Base-by-base conservation (phyloP, 2,329 filamentous ascomycete genomes). In the Penicillium sp. region DNA sequence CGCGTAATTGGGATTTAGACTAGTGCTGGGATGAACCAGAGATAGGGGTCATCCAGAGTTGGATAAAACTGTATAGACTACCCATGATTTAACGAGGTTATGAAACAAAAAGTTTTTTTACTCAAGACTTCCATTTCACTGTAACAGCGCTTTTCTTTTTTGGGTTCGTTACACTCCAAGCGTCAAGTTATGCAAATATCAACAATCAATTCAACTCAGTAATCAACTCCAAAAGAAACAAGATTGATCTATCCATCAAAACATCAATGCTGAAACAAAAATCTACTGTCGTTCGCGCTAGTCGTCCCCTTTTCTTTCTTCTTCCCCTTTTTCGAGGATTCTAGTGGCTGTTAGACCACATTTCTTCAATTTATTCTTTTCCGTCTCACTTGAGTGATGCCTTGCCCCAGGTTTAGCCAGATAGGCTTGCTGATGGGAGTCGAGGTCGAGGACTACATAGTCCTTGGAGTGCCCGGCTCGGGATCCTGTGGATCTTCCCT, bases 81-180 rank as follows among this genome's bases (percentile, higher is more conserved):
- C 16, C 49, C 38, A 56, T 38, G 53, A 56, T 43, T 46, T 53
- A 38, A 56, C 24, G 53, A 56, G 41, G 33, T 52, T 53, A 56
- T 49, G 47, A 56, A 47, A 43, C 44, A 23, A n/a, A 42, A 9
- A n/a, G n/a, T 23, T 2, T 9, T 16, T 13, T 38, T 42, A 21
- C 18, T 29, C 10, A 9, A 9, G 9, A 7, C 26, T 9, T 28
- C 9, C 8, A 15, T 21, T 21, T 21, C 18, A 21, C 18, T 21
- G 3, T 21, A 3, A 21, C 18, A 21, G 18, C n/a, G 18, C 18
- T 12, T 15, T 26, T 26, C 13, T 45, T 45, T 31, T 10, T 8
- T 15, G 31, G 31, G 31, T 33, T 33, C 2, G 9, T 7, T 21
- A 38, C 16, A 8, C 8, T 38, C 16, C 2, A 36, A 26, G 36